Conservation (phyloP, 768 basidiomycete genomes). For the Leccinum rimulosum region DNA sequence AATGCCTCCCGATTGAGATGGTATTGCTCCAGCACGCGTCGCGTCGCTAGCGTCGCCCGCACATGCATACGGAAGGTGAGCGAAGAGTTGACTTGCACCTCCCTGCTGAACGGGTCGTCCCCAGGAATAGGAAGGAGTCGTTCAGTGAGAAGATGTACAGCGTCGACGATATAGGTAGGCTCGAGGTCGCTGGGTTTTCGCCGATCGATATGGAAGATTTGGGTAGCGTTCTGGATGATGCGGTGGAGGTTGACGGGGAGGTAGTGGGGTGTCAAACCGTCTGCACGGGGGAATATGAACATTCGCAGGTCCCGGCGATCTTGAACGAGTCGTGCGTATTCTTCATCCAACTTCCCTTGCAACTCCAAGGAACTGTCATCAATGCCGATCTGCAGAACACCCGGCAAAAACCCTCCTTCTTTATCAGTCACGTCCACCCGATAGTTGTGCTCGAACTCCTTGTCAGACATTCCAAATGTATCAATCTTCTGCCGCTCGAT, state of each 20-base stretch:
- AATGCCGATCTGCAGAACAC: conserved; percentile 82
- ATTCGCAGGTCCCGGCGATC: conserved; percentile 79
- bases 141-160: conserved; percentile 69
- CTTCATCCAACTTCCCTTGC: conserved; percentile 82
- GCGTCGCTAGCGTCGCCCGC: conserved; percentile 82
- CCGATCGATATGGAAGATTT: conserved; percentile 96
- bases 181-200: conserved; percentile 92
- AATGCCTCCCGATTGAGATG: conserved; percentile 92
- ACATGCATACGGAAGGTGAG: conserved; percentile 92
- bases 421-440: conserved; percentile 93
- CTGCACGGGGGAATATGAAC: conserved; percentile 79
- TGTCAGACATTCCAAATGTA: conserved; percentile 78
- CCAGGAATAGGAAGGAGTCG: conserved; percentile 89
- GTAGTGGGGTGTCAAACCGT: conserved; percentile 72
- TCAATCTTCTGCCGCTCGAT: conserved; percentile 96
- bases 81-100: conserved; percentile 87
- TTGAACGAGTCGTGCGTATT: conserved; percentile 58
- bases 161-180: conserved; percentile 81
- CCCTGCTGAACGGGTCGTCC: conserved; percentile 65
- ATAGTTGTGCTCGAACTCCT: conserved; percentile 86
- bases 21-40: conserved; percentile 83
- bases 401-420: conserved; percentile 72
- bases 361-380: conserved; percentile 82
- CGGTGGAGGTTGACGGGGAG: conserved; percentile 95
- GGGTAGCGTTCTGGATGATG: conserved; percentile 91